Conservation (phyloP, 352 stramenopile genomes). For the Globisporangium nunn region DNA sequence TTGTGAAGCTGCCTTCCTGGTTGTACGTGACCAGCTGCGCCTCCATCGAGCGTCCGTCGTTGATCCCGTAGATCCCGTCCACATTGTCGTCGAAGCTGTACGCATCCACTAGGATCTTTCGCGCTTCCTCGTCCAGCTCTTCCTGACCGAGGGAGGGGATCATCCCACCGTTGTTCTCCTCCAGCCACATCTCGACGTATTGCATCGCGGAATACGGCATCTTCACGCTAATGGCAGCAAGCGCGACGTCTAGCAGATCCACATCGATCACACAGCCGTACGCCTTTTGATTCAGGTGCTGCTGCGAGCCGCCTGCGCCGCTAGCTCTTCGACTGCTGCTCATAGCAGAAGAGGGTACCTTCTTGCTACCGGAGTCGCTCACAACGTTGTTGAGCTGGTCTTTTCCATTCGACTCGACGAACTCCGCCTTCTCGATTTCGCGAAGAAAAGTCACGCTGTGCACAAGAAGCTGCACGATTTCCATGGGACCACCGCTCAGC, state of each 20-base stretch:
- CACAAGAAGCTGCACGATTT: slow-evolving; percentile 62
- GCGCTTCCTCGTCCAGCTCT: slow-evolving; percentile 26
- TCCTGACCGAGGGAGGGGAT: slow-evolving; percentile 28
- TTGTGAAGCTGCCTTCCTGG: slow-evolving; percentile 46
- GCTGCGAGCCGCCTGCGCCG: background rate
- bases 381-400: slow-evolving; percentile 2
- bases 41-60: slow-evolving; percentile 57
- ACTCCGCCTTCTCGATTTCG: slow-evolving; percentile 65
- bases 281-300: slow-evolving; percentile 20
- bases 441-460: slow-evolving; percentile 77
- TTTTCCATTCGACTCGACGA: slow-evolving; percentile 58
- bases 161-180: slow-evolving; percentile 42
- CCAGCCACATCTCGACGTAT: slow-evolving; percentile 86
- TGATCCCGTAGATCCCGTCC: slow-evolving; percentile 75
- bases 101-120: slow-evolving; percentile 55
- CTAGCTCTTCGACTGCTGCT: background rate
- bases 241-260: slow-evolving; percentile 56
- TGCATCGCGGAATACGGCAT: slow-evolving; percentile 88
- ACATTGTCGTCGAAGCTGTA: slow-evolving; percentile 57
- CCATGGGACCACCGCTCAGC: slow-evolving; percentile 14
- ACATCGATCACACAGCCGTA: slow-evolving; percentile 63
- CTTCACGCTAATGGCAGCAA: slow-evolving; percentile 56
- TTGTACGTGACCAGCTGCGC: slow-evolving; percentile 74
- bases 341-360: background rate
- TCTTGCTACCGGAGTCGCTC: slow-evolving; percentile 4